Evolutionary conservation across 208 protist genomes (phyloP).

Genomic region (Trypanosoma theileri): DNA sequence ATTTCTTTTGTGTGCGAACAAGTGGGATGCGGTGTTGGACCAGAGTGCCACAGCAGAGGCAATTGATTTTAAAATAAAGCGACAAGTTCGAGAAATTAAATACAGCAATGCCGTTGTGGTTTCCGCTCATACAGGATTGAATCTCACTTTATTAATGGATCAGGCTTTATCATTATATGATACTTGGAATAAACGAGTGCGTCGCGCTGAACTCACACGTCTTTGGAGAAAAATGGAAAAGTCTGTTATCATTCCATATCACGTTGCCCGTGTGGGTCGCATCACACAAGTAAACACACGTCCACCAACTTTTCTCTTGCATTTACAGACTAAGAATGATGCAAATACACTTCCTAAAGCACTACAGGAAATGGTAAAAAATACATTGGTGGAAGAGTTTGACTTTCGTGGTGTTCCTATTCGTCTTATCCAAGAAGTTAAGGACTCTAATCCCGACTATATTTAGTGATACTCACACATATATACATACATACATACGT

Average conservation of each 20-base stretch:
- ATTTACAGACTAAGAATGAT: slow-evolving; percentile 90
- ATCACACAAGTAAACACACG: slow-evolving; percentile 87
- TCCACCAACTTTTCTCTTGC: slow-evolving; percentile 84
- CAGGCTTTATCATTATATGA: slow-evolving; percentile 84
- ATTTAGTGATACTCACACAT: slow-evolving; percentile 49
- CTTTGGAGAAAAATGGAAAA: slow-evolving; percentile 93
- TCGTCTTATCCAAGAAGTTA: slow-evolving; percentile 86
- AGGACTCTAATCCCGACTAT: slow-evolving; percentile 89
- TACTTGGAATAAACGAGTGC: slow-evolving; percentile 89
- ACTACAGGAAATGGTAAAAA: slow-evolving; percentile 91
- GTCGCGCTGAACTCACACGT: slow-evolving; percentile 74
- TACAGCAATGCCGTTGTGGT: slow-evolving; percentile 90
- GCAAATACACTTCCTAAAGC: slow-evolving; percentile 69
- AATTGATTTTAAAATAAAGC: slow-evolving; percentile 93
- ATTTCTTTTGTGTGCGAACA: slow-evolving; percentile 90
- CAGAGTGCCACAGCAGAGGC: slow-evolving; percentile 86
- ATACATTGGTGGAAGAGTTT: slow-evolving; percentile 90
- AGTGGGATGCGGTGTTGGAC: slow-evolving; percentile 92
- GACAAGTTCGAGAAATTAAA: slow-evolving; percentile 88
- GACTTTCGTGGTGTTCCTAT: slow-evolving; percentile 88
- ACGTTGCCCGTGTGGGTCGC: slow-evolving; percentile 81
- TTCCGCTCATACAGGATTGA: slow-evolving; percentile 84
- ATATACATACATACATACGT: slow-evolving; percentile 15
- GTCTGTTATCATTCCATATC: slow-evolving; percentile 87
- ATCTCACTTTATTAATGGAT: slow-evolving; percentile 88